Percentiles rank a stretch among this genome's conserved stretches.
Conservation (phyloP, 768 basidiomycete genomes). For the Phylloporus sp. region DNA sequence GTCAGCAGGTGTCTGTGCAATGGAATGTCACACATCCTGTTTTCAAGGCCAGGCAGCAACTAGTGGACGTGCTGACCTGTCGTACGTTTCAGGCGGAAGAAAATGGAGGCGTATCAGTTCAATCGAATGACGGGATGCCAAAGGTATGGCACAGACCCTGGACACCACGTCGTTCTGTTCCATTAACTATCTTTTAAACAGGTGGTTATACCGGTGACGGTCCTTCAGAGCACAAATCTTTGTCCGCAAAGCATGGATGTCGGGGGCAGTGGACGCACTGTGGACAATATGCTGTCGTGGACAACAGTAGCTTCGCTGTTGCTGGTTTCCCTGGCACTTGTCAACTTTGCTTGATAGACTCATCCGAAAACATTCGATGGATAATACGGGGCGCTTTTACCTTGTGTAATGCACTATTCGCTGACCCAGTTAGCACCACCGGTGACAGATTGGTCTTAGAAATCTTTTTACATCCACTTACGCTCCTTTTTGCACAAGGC, state of each 20-base stretch:
- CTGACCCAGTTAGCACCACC: not conserved
- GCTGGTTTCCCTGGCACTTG: conserved; percentile 1
- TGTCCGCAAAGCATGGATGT: conserved; percentile 15
- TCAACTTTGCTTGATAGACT: conserved; percentile 7
- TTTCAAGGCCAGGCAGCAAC: conserved; percentile 37
- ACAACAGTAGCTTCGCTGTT: not conserved
- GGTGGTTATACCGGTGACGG: conserved; percentile 34
- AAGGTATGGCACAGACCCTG: conserved; percentile 28
- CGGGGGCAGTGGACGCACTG: not conserved
- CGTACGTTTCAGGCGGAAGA: conserved; percentile 32
- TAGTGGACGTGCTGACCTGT: conserved; percentile 57
- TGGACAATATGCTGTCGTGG: conserved; percentile 7
- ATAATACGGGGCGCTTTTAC: not conserved
- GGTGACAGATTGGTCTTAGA: no score
- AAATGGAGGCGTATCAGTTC: conserved; percentile 40
- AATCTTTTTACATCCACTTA: no score
- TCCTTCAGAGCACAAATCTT: conserved; percentile 20
- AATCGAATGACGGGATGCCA: conserved; percentile 44
- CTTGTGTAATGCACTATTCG: no score
- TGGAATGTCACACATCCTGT: conserved; percentile 45
- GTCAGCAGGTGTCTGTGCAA: conserved; percentile 26
- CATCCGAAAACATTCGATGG: not conserved
- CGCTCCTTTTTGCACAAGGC: not conserved
- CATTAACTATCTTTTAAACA: conserved; percentile 6
- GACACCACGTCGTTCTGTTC: not conserved